Base-by-base conservation (phyloP, 2,329 filamentous ascomycete genomes). In the Beauveria bassiana region DNA sequence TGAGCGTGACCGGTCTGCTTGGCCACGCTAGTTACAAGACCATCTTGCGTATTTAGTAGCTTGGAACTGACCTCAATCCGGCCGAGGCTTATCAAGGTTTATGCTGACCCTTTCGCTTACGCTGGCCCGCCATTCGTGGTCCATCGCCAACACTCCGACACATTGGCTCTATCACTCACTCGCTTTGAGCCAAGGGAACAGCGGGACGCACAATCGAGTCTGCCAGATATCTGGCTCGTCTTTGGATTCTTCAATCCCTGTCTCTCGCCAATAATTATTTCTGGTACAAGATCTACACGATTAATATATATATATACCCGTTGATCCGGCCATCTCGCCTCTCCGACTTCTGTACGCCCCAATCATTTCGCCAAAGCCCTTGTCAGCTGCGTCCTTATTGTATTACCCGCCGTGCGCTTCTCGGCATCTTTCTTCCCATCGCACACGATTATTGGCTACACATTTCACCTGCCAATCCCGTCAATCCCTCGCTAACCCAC, bases 91-190 rank as follows among this genome's bases (percentile, higher is more conserved):
- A 50, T 49, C 26, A 55, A 55, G 43, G 59, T 51, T 55, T 46
- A 61, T 55, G 59, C 51, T 61, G 59, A 61, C 51, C 40, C 20
- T 56, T 51, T 42, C 55, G 59, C 51, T 61, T 61, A 61, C 24
- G 43, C 59, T 55, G 34, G 50, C 24, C 22, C 59, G 51, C 24
- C 34, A 46, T 31, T 55, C 45, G 51, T 47, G 42, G n/a, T 40
- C 12, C 40, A 60, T 60, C 57, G 58, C 40, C 58, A 53, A 60
- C 40, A 34, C 22, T 26, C 9, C 47, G 18, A 18, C 28, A 5
- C 34, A 24, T 38, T 47, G 54, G 20, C 18, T 34, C 20, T 22
- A 26, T 14, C 7, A 14, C 40, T 14, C 7, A 14, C 40, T 20
- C 22, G 26, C 26, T 28, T 46, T n/a, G n/a, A 43, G 46, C 20